Conservation (phyloP, 257 asterid genomes). For the Buddleja alternifolia region DNA sequence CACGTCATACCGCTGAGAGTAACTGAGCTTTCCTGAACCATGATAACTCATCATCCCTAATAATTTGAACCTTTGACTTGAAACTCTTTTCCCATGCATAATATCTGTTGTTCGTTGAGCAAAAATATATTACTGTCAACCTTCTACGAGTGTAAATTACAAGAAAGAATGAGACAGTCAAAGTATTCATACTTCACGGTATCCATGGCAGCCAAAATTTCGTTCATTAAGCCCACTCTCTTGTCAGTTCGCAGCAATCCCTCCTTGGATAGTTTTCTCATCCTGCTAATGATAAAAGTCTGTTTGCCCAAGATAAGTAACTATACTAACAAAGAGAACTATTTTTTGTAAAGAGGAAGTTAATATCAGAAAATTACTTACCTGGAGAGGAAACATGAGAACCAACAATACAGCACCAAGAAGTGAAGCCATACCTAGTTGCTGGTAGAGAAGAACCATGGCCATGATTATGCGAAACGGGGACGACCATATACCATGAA, state of each 20-base stretch:
- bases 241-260: conserved; percentile 77
- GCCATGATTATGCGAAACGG: conserved; percentile 86
- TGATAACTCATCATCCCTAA: conserved; percentile 71
- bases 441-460: conserved; percentile 90
- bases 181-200: conserved; percentile 69
- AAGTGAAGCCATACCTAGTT: conserved; percentile 89
- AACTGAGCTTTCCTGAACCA: conserved; percentile 83
- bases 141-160: background rate
- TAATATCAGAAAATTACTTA: conserved; percentile 29
- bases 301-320: conserved; percentile 44
- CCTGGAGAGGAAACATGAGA: conserved; percentile 91
- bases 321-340: background rate
- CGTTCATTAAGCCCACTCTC: conserved; percentile 87
- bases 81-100: conserved; percentile 93
- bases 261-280: conserved; percentile 73
- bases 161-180: conserved; percentile 2
- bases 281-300: conserved; percentile 79
- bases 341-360: background rate
- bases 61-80: conserved; percentile 62
- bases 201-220: conserved; percentile 88
- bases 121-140: conserved; percentile 20
- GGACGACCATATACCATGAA: conserved; percentile 90
- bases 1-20: conserved; percentile 67
- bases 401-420: conserved; percentile 76
- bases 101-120: conserved; percentile 46